A percentile compares a stretch with the other conserved stretches of the same genome.
Evolutionary conservation across 345 rosid genomes (phyloP).

Genomic region (Citrus unshiu): DNA sequence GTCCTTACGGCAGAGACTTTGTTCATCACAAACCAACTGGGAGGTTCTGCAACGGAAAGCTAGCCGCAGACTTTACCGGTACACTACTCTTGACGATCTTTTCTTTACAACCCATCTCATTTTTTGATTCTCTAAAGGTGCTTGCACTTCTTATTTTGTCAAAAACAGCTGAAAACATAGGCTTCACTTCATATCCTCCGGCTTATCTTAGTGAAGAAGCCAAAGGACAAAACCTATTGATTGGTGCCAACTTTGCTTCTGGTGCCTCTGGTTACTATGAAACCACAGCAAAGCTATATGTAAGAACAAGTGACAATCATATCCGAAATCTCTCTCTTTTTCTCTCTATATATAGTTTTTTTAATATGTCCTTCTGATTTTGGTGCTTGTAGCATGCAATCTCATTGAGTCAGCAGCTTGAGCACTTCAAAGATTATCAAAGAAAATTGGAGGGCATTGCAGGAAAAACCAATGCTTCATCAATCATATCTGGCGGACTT

Average conservation of each 20-base stretch:
- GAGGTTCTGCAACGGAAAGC: constrained; percentile 80
- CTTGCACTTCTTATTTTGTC: constrained; percentile 2
- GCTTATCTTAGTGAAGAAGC: constrained; percentile 71
- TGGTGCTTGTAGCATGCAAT: constrained; percentile 50
- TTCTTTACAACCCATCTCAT: background rate
- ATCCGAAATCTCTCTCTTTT: background rate
- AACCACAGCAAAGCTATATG: constrained; percentile 74
- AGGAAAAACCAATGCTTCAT: constrained; percentile 50
- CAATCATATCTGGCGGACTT: constrained; percentile 61
- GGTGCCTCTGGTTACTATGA: constrained; percentile 85
- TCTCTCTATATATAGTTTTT: background rate
- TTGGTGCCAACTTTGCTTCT: constrained; percentile 89
- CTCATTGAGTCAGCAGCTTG: constrained; percentile 57
- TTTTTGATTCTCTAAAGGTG: background rate
- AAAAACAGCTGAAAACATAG: constrained; percentile 75
- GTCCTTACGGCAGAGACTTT: constrained; percentile 91
- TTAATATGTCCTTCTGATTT: background rate
- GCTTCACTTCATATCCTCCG: constrained; percentile 82
- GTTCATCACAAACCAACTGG: constrained; percentile 64
- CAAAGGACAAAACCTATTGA: constrained; percentile 51
- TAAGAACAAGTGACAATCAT: constrained; percentile 12
- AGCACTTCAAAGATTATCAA: constrained; percentile 66
- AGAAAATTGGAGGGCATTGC: constrained; percentile 37
- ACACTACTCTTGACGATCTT: background rate
- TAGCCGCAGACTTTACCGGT: constrained; percentile 86